Conservation (phyloP, 2,329 filamentous ascomycete genomes). For the Curvularia spicifera region DNA sequence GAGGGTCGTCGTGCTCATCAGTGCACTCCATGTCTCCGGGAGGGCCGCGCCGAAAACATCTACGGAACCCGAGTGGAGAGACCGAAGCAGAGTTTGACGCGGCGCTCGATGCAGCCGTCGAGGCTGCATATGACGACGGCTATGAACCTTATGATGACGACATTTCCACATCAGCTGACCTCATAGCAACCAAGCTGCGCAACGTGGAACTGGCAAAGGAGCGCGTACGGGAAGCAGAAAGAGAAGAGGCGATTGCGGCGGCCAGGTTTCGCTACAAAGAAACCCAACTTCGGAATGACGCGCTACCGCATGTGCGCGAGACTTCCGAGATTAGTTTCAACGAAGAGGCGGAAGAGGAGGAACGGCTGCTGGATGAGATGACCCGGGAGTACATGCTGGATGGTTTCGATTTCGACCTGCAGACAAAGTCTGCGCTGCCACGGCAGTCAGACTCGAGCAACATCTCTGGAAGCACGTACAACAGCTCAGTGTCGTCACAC, state of each 20-base stretch:
- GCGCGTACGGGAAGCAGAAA: constrained; percentile 73
- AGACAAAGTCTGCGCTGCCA: constrained; percentile 71
- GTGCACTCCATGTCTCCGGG: constrained; percentile 81
- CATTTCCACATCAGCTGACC: constrained; percentile 35
- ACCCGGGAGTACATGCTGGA: constrained; percentile 82
- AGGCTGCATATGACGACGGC: constrained; percentile 93
- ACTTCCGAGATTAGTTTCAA: constrained; percentile 45
- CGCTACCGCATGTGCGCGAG: constrained; percentile 47
- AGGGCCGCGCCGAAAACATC: constrained; percentile 70
- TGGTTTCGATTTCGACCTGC: constrained; percentile 77
- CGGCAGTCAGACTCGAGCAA: constrained; percentile 84
- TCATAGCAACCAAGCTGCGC: constrained; percentile 51
- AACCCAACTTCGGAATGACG: constrained; percentile 55
- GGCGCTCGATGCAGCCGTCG: constrained; percentile 91
- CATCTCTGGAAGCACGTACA: constrained; percentile 78
- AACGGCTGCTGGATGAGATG: constrained; percentile 77
- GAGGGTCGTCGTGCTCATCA: constrained; percentile 75
- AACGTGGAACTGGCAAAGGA: constrained; percentile 79
- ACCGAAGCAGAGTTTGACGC: constrained; percentile 93
- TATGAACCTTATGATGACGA: constrained; percentile 71
- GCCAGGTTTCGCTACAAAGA: constrained; percentile 66
- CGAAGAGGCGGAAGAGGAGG: constrained; percentile 57
- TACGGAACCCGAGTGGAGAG: constrained; percentile 70
- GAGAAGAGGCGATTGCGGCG: constrained; percentile 68
- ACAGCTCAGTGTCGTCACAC: constrained; percentile 77